A percentile compares a stretch with the other conserved stretches of the same genome.
Conservation (phyloP, 2,329 filamentous ascomycete genomes). For the Colletotrichum chrysophilum region DNA sequence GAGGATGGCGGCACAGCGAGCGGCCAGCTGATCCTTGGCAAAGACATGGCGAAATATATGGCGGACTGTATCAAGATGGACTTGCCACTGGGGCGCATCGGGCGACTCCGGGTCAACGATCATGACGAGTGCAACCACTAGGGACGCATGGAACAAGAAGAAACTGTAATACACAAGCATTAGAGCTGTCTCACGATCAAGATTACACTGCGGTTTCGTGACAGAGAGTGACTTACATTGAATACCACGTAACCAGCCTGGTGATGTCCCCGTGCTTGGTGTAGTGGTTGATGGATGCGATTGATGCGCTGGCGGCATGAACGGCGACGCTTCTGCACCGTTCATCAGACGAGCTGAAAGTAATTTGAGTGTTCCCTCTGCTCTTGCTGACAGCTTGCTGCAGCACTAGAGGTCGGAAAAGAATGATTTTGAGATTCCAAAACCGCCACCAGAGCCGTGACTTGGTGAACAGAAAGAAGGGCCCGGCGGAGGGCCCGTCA, state of each 20-base stretch:
- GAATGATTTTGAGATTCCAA: constrained; percentile 36
- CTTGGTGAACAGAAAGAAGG: constrained; percentile 28
- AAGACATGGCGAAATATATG: constrained; percentile 27
- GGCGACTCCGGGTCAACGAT: constrained; percentile 29
- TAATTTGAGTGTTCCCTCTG: background rate
- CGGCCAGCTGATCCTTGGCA: constrained; percentile 28
- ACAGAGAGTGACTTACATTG: constrained; percentile 26
- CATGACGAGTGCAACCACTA: constrained; percentile 32
- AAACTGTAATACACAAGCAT: constrained; percentile 18
- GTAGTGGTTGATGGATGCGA: constrained; percentile 30
- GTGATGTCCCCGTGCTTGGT: constrained; percentile 23
- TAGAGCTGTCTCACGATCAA: background rate
- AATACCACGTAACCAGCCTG: constrained; percentile 35
- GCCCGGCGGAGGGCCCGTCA: constrained; percentile 19
- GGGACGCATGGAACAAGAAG: constrained; percentile 36
- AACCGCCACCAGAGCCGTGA: constrained; percentile 35
- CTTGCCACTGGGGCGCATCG: constrained; percentile 29
- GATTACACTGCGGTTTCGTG: background rate
- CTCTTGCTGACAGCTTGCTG: constrained; percentile 27
- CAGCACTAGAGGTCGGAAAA: constrained; percentile 33
- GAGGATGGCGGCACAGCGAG: constrained; percentile 32
- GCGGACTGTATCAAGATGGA: constrained; percentile 30
- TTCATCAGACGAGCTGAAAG: constrained; percentile 23
- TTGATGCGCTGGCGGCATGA: constrained; percentile 30
- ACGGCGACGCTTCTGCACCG: constrained; percentile 28